phyloP scores from a whole-genome alignment of 352 stramenopile species.

The Peronosclerospora sorghi region DNA sequence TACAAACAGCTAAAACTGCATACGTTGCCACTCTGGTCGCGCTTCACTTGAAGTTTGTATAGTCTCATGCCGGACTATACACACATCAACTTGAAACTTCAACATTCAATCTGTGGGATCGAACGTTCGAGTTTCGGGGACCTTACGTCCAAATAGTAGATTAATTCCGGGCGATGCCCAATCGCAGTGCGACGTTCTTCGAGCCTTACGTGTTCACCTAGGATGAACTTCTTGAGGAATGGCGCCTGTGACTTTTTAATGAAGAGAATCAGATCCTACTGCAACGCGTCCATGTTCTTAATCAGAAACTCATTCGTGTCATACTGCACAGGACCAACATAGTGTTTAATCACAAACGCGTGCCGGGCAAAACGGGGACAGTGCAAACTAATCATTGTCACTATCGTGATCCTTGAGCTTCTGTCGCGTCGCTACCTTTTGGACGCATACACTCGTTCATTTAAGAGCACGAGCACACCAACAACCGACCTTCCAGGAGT shows the following conservation, averaged over 20 bases:
- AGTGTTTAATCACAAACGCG: conserved; percentile 90
- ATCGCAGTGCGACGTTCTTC: conserved; percentile 60
- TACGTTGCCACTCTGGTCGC: no score
- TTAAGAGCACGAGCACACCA: conserved; percentile 69
- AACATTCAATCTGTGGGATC: conserved; percentile 62
- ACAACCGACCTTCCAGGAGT: conserved; percentile 67
- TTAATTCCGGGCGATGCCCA: conserved; percentile 73
- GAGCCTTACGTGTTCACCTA: conserved; percentile 33
- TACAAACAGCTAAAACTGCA: no score
- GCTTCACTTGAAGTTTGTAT: no score
- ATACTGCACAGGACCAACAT: conserved; percentile 89
- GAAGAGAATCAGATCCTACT: conserved; percentile 83
- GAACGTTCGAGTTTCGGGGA: conserved; percentile 65
- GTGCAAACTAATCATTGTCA: conserved; percentile 48
- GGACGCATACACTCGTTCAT: conserved; percentile 79
- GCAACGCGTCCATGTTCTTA: conserved; percentile 90
- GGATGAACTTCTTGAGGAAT: conserved; percentile 53
- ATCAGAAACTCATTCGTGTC: conserved; percentile 86
- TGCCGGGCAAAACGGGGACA: conserved; percentile 57
- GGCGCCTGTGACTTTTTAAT: conserved; percentile 41
- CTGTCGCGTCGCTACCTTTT: conserved; percentile 48
- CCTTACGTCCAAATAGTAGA: conserved; percentile 79
- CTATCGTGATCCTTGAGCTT: conserved; percentile 41
- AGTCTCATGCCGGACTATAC: no score
- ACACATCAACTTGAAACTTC: no score